Conservation (phyloP, 495 filamentous ascomycete genomes). For the Corynascus novoguineensis region DNA sequence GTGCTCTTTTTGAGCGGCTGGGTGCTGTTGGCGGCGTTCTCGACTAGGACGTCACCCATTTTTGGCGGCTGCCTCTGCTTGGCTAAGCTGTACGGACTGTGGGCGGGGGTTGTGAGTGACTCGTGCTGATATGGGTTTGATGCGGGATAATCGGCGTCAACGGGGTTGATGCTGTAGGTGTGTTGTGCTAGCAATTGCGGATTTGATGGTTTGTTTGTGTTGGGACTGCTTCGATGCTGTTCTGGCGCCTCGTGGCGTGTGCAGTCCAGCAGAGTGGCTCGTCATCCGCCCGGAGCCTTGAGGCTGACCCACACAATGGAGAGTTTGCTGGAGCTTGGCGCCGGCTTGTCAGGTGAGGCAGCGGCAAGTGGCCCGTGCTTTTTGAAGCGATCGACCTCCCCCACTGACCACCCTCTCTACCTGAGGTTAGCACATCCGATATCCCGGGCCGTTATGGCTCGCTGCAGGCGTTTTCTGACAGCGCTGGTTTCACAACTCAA, state of each 20-base stretch:
- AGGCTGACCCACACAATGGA: conserved; percentile 11
- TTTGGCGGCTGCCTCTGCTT: conserved; percentile 20
- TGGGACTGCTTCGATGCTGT: conserved; percentile 21
- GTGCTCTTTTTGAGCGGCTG: conserved; percentile 70
- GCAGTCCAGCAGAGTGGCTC: conserved; percentile 18
- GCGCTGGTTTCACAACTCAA: too few species aligned
- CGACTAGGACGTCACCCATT: conserved; percentile 81
- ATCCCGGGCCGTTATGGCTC: too few species aligned
- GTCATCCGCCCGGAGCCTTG: conserved; percentile 32
- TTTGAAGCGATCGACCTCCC: not conserved
- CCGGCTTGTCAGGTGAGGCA: not conserved
- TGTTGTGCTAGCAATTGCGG: not conserved
- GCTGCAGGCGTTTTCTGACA: too few species aligned
- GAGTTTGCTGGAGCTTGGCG: conserved; percentile 9
- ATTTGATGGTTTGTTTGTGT: conserved; percentile 8
- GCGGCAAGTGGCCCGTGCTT: not conserved
- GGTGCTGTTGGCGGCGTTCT: conserved; percentile 67
- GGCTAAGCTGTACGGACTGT: not conserved
- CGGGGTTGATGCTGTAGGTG: not conserved
- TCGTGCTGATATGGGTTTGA: not conserved
- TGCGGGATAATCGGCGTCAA: not conserved
- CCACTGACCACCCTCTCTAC: not conserved
- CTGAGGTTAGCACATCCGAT: too few species aligned
- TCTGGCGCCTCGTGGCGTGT: conserved; percentile 29
- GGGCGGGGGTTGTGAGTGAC: not conserved